Evolutionary conservation across 805 yeast species (phyloP), one percentile per base, ranked within the genome.

Genomic region (Wickerhamiella sorbophila): DNA sequence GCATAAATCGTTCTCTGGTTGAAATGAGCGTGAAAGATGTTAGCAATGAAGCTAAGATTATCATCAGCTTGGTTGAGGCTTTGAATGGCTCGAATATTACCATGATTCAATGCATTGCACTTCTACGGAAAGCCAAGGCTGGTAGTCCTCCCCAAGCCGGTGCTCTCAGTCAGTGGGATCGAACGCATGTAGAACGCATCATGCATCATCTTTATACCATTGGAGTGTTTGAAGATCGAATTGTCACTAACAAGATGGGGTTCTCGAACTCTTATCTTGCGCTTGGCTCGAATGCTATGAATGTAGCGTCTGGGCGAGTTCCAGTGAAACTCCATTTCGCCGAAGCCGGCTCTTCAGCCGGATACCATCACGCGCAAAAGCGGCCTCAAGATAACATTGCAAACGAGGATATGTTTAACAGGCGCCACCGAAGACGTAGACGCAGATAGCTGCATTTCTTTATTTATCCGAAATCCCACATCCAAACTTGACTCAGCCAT

Each of bases 241-340:
- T 52, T 72, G 85, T 2, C 65, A 78, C 4, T 67, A 82, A 76
- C 50, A 74, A 71, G 17, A 71, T 75, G n/a, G 93, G 95, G 0
- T 87, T 79, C 63, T 81, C 94, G 0, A 65, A 80, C 1, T 79
- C 81, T 41, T 88, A 88, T 53, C 71, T 87, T 4, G 67, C 67
- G 47, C 50, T 68, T 1, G 94, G 94, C 0, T 64, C 66, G 1
- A 61, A 68, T n/a, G 75, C 86, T 1, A 53, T 59, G 14, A 54
- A 53, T 1, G 65, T 85, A 1, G 52, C 79, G 39, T 50, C 52
- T 8, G 72, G 71, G 10, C 31, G 37, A 6, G 31, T 36, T 33
- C 38, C 42, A 19, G 52, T 58, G 16, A 40, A 39, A 10, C 48
- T 57, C 43, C 46, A 40, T 33, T 50, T 48, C 32, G 44, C 19